Evolutionary conservation across 176 grass and related monocot genomes (phyloP).

Genomic region (Phyllostachys edulis): DNA sequence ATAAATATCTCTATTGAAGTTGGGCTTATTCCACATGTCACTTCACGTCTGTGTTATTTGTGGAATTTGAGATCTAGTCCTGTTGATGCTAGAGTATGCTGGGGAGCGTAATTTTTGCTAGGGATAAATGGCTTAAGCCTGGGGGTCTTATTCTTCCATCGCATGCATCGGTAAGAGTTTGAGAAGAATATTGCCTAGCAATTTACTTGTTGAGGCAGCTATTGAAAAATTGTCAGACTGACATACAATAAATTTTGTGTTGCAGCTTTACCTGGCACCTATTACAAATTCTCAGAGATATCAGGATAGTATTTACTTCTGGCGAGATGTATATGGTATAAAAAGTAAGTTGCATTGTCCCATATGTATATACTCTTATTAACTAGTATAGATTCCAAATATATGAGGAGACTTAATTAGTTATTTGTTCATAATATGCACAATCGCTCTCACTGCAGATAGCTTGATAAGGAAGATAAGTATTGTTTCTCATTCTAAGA

Average conservation of each 20-base stretch:
- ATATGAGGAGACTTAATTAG: not conserved
- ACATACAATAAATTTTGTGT: constrained; percentile 26
- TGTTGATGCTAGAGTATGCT: constrained; percentile 80
- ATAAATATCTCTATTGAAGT: constrained; percentile 8
- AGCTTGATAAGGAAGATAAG: not conserved
- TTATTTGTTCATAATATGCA: constrained; percentile 11
- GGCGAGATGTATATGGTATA: constrained; percentile 96
- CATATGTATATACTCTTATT: not conserved
- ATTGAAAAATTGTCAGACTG: constrained; percentile 20
- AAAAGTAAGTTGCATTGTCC: constrained; percentile 71
- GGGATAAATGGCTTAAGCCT: constrained; percentile 98
- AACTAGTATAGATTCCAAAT: not conserved
- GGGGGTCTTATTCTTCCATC: constrained; percentile 98
- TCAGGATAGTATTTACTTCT: constrained; percentile 90
- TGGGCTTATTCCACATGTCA: not conserved
- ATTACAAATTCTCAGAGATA: constrained; percentile 82
- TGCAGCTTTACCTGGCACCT: constrained; percentile 96
- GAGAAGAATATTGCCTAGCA: not conserved
- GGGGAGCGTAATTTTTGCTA: constrained; percentile 92
- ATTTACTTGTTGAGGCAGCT: constrained; percentile 16
- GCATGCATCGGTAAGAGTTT: constrained; percentile 74
- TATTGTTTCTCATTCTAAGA: constrained; percentile 6
- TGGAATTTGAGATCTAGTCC: constrained; percentile 28
- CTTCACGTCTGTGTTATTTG: not conserved
- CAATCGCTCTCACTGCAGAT: constrained; percentile 1